Percentiles rank a stretch among this genome's conserved stretches.
Conservation (phyloP, 257 asterid genomes). For the Solanum bukasovii region DNA sequence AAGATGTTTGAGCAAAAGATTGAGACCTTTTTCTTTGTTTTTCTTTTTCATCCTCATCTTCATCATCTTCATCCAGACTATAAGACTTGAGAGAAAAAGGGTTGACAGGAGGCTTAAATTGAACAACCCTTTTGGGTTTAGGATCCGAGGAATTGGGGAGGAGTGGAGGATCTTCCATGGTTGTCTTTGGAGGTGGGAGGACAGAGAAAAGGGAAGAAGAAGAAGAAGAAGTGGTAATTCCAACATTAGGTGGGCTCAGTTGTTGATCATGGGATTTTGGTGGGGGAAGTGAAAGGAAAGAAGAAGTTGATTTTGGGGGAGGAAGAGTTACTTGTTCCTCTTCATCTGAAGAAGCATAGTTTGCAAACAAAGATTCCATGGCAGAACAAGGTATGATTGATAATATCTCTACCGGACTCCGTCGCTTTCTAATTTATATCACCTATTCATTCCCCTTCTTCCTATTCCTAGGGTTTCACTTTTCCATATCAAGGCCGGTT, state of each 20-base stretch:
- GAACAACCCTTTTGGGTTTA: conserved; percentile 50
- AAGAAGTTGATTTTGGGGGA: not conserved
- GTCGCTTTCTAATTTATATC: not conserved
- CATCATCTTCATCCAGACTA: conserved; percentile 11
- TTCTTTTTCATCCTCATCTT: conserved; percentile 48
- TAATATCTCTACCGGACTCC: not conserved
- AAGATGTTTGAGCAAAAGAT: conserved; percentile 18
- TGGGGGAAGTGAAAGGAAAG: conserved; percentile 1
- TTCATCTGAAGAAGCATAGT: conserved; percentile 86
- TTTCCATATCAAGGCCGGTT: not conserved
- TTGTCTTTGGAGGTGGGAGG: conserved; percentile 23
- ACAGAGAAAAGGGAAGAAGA: conserved; percentile 30
- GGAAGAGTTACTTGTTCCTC: conserved; percentile 7
- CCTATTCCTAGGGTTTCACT: not conserved
- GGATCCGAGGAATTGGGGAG: not conserved
- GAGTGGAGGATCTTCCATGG: not conserved
- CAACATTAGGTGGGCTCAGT: not conserved
- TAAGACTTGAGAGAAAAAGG: not conserved
- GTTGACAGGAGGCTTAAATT: conserved; percentile 62
- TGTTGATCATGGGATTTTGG: conserved; percentile 5
- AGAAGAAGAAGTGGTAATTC: conserved; percentile 23
- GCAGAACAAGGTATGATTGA: not conserved
- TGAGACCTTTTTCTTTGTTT: conserved; percentile 29
- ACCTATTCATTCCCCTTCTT: not conserved
- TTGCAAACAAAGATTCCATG: conserved; percentile 60